Evolutionary conservation across 257 asterid genomes (phyloP).

Genomic region (Euphrasia confusa): DNA sequence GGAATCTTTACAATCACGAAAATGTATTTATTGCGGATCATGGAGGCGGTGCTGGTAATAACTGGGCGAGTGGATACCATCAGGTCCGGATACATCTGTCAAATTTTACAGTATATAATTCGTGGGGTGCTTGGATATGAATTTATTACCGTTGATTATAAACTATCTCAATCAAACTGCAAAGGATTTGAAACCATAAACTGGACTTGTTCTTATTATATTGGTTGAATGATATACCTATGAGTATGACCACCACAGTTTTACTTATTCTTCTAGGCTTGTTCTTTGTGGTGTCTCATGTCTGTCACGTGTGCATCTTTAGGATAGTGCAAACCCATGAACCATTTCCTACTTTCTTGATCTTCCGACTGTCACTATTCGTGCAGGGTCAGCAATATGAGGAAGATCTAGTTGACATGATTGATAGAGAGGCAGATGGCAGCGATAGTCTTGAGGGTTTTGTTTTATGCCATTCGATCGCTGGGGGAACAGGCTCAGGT

Average conservation of each 20-base stretch:
- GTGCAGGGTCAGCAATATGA: conserved; percentile 89
- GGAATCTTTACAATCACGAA: conserved; percentile 95
- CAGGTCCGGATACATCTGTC: conserved; percentile 47
- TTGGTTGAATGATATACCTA: not conserved
- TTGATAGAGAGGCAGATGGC: conserved; percentile 99
- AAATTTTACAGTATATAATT: conserved; percentile 8
- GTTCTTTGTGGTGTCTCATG: conserved; percentile 1
- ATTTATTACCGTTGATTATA: conserved; percentile 6
- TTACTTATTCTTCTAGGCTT: not conserved
- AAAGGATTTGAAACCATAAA: not conserved
- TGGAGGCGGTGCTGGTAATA: conserved; percentile 99
- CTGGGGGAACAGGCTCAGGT: conserved; percentile 99
- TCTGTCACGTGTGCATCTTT: not conserved
- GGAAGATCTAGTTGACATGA: conserved; percentile 99
- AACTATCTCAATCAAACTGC: conserved; percentile 2
- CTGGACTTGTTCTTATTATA: not conserved
- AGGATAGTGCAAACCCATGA: conserved; percentile 1
- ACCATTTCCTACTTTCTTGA: not conserved
- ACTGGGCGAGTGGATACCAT: conserved; percentile 99
- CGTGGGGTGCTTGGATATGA: not conserved
- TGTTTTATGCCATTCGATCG: conserved; percentile 97
- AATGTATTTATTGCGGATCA: conserved; percentile 83
- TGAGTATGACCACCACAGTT: not conserved
- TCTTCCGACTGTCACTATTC: conserved; percentile 14
- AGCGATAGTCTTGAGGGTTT: conserved; percentile 99